These are phyloP conservation scores for Marasmius oreades DNA, from an alignment of 1,284 basidiomycete species.

Conservation along the genomic window DNA sequence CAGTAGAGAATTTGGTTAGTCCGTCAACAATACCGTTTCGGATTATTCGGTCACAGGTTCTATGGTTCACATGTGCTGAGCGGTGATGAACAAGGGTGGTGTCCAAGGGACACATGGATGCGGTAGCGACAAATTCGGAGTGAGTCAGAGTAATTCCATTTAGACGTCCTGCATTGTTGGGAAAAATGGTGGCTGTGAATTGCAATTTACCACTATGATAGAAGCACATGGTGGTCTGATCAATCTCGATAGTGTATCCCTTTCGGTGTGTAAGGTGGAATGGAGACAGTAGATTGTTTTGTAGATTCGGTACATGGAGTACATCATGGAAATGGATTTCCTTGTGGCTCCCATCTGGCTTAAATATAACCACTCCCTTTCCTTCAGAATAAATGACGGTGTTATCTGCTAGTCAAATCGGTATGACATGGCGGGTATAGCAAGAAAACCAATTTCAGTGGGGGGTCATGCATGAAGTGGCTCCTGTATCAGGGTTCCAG, in stretches of 20 bases:
- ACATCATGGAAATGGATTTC: constrained; percentile 27
- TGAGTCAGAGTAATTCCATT: neutral
- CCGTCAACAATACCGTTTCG: constrained; percentile 5
- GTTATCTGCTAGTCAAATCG: constrained; percentile 28
- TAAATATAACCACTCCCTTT: constrained; percentile 28
- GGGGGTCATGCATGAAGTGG: constrained; percentile 9
- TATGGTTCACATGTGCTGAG: constrained; percentile 19
- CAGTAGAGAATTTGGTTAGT: neutral
- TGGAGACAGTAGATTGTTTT: constrained; percentile 29
- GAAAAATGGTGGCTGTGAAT: constrained; percentile 11
- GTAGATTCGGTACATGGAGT: constrained; percentile 30
- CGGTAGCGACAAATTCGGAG: neutral
- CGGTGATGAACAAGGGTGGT: constrained; percentile 24
- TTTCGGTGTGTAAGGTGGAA: constrained; percentile 18
- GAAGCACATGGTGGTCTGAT: constrained; percentile 12
- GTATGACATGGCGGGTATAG: constrained; percentile 21
- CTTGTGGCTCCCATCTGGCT: constrained; percentile 17
- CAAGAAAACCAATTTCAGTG: constrained; percentile 7
- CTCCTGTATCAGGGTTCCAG: constrained; percentile 12
- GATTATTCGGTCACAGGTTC: neutral
- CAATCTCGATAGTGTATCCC: constrained; percentile 15
- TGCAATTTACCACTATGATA: constrained; percentile 7
- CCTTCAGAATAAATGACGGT: constrained; percentile 26
- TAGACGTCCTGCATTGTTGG: constrained; percentile 13
- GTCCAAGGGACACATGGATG: constrained; percentile 15